phyloP scores from a whole-genome alignment of 2,329 filamentous ascomycete species.

The Alternaria dauci region DNA sequence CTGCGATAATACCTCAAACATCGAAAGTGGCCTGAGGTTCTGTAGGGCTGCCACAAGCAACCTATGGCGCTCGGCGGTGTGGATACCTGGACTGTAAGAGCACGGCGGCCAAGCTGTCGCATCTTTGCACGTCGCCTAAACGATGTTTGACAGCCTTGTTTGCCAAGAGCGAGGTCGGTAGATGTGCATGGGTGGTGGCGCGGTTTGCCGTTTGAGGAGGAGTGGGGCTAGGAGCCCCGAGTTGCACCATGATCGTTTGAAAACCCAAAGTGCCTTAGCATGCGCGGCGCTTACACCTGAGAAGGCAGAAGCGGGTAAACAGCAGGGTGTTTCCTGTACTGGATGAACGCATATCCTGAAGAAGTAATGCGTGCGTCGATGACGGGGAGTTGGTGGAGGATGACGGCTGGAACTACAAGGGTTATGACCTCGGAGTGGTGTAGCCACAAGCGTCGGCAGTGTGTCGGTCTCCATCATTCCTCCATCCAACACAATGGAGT shows the following conservation, averaged over 20 bases:
- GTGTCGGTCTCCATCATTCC: no score
- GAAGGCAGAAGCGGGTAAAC: slow-evolving; percentile 2
- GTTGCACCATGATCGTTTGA: slow-evolving; percentile 35
- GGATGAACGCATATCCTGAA: not conserved
- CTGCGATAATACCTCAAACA: slow-evolving; percentile 10
- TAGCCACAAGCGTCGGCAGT: no score
- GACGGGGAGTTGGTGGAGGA: not conserved
- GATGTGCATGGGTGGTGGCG: slow-evolving; percentile 17
- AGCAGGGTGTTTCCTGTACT: not conserved
- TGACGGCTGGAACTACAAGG: no score
- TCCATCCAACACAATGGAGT: no score
- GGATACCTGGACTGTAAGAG: slow-evolving; percentile 21
- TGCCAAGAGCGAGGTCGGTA: slow-evolving; percentile 12
- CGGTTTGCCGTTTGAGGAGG: slow-evolving; percentile 34
- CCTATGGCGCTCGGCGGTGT: slow-evolving; percentile 22
- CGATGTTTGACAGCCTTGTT: slow-evolving; percentile 28
- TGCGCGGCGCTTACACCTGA: slow-evolving; percentile 5
- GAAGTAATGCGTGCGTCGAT: not conserved
- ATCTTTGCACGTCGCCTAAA: slow-evolving; percentile 10
- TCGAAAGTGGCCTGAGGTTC: slow-evolving; percentile 9
- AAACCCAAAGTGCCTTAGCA: slow-evolving; percentile 37
- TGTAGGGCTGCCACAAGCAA: slow-evolving; percentile 20
- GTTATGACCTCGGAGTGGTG: no score
- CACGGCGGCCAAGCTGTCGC: slow-evolving; percentile 27
- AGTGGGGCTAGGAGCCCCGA: slow-evolving; percentile 33